A percentile compares a stretch with the other conserved stretches of the same genome.
Evolutionary conservation across 352 stramenopile species (phyloP).

Genomic region (Globisporangium splendens): DNA sequence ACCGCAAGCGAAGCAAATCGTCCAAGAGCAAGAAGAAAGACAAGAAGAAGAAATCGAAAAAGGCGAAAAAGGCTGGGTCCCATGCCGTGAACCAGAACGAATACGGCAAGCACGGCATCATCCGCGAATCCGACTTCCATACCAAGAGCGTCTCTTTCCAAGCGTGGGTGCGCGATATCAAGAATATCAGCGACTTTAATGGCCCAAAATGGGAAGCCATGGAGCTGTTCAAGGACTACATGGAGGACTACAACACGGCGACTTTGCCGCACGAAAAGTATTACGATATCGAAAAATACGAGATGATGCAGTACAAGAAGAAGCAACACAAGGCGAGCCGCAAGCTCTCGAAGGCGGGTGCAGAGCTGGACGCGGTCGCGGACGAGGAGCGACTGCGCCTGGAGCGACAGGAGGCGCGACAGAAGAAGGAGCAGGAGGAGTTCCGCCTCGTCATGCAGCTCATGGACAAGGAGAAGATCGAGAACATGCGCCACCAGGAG

Average conservation of each 20-base stretch:
- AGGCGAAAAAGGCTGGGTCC: constrained; percentile 23
- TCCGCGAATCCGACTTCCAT: constrained; percentile 91
- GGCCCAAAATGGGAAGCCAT: constrained; percentile 86
- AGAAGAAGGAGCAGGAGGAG: constrained; percentile 67
- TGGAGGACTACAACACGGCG: constrained; percentile 98
- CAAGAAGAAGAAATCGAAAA: constrained; percentile 21
- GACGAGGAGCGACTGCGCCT: constrained; percentile 69
- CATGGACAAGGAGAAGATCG: constrained; percentile 85
- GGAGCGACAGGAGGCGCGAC: constrained; percentile 47
- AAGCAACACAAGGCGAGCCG: constrained; percentile 46
- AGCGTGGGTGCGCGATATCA: constrained; percentile 93
- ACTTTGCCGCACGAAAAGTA: constrained; percentile 97
- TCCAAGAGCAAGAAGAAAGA: constrained; percentile 21
- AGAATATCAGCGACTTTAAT: constrained; percentile 87
- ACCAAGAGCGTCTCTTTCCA: constrained; percentile 91
- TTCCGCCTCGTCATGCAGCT: constrained; percentile 74
- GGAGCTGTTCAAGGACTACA: constrained; percentile 91
- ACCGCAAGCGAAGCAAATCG: constrained; percentile 23
- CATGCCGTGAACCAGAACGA: constrained; percentile 84
- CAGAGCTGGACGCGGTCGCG: constrained; percentile 20
- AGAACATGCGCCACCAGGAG: constrained; percentile 85
- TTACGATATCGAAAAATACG: constrained; percentile 97
- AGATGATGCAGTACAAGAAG: constrained; percentile 93
- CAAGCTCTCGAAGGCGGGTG: constrained; percentile 21
- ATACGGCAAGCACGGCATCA: constrained; percentile 97